phyloP scores from a whole-genome alignment of 768 basidiomycete genomes.

The Tulasnella sp. region DNA sequence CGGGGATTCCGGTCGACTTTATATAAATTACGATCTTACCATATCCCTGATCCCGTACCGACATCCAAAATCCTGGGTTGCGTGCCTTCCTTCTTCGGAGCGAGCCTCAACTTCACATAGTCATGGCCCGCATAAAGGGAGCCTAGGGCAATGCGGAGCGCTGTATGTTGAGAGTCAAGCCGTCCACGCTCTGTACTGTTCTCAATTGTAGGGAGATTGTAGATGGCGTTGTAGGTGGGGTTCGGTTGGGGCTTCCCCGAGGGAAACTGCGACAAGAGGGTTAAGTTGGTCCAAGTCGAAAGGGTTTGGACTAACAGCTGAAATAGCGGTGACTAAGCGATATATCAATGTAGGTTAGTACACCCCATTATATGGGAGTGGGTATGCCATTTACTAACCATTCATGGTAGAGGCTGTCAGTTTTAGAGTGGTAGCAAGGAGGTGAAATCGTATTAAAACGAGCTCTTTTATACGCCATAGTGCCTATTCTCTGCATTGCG shows the following conservation, averaged over 20 bases:
- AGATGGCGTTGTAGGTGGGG: background rate
- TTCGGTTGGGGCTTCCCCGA: background rate
- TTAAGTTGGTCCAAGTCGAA: background rate
- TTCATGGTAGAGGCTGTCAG: background rate
- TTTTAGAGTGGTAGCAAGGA: background rate
- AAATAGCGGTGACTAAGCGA: no score
- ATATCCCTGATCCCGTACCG: constrained; percentile 13
- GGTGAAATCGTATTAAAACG: no score
- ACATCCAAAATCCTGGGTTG: background rate
- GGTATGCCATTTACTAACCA: background rate
- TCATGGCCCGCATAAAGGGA: constrained; percentile 20
- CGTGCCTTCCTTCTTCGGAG: background rate
- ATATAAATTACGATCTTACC: background rate
- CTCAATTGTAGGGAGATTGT: constrained; percentile 1
- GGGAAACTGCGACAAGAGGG: background rate
- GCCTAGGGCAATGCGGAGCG: background rate
- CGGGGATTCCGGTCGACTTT: no score
- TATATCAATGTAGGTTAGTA: no score
- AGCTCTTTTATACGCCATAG: background rate
- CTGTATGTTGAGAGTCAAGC: constrained; percentile 19
- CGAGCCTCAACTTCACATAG: background rate
- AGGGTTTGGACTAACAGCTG: background rate
- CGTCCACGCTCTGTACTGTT: background rate
- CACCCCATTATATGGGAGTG: background rate
- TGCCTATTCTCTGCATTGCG: background rate